Evolutionary conservation across 192 early-diverging fungal genomes (phyloP).

Genomic region (Chytriomyces confervae): DNA sequence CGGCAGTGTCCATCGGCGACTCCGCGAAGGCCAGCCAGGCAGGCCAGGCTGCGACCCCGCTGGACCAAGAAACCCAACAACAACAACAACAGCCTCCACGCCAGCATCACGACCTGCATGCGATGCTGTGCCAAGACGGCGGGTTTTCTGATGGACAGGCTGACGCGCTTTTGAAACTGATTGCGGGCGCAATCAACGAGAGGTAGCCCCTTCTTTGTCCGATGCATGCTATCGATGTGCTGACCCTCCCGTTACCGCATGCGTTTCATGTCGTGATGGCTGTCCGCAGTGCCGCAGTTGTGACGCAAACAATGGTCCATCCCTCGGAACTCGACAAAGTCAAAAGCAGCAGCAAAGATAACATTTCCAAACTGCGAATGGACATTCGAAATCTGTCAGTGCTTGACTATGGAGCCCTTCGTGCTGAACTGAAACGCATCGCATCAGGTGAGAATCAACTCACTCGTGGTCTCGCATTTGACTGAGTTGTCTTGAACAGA

Average conservation of each 20-base stretch:
- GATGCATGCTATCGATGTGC: background rate
- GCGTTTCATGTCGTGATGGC: background rate
- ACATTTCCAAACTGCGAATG: slow-evolving; percentile 20
- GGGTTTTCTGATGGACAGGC: slow-evolving; percentile 11
- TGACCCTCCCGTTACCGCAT: background rate
- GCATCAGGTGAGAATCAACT: background rate
- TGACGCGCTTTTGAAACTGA: background rate
- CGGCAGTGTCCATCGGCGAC: no score
- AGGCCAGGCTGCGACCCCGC: no score
- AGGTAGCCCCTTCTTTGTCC: background rate
- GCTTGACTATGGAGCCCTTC: slow-evolving; percentile 23
- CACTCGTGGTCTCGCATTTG: background rate
- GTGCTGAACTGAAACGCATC: slow-evolving; percentile 25
- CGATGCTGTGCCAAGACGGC: background rate
- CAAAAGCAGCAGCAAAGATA: background rate
- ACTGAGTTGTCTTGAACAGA: slow-evolving; percentile 61
- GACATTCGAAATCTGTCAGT: slow-evolving; percentile 32
- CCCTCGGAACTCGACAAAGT: slow-evolving; percentile 15
- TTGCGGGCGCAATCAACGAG: slow-evolving; percentile 14
- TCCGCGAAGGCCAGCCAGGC: no score
- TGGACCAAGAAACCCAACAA: no score
- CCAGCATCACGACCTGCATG: no score
- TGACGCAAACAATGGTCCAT: background rate
- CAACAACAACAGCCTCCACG: no score
- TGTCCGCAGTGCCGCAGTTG: background rate